A percentile compares a stretch with the other conserved stretches of the same genome.
These are phyloP conservation scores for Malassezia brasiliensis DNA, from an alignment of 1,284 basidiomycete genomes.

Conservation along the genomic window DNA sequence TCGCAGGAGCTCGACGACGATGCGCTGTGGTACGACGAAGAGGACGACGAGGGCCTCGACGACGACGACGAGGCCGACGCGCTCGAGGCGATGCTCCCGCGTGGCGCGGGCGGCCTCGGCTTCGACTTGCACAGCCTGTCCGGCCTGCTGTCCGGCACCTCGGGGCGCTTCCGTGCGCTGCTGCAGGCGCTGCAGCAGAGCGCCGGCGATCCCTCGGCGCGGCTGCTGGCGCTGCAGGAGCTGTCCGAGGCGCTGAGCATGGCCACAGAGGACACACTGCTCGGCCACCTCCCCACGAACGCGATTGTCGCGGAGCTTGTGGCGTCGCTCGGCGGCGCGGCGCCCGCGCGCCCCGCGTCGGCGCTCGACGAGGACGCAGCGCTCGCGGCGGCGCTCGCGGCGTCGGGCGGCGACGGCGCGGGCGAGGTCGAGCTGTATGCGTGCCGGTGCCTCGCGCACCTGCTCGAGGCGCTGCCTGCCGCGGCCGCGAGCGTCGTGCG, in stretches of 20 bases:
- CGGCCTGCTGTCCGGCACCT: conserved; percentile 37
- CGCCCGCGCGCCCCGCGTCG: conserved; percentile 24
- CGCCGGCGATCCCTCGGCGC: conserved; percentile 57
- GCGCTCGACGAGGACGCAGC: conserved; percentile 28
- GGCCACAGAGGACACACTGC: conserved; percentile 91
- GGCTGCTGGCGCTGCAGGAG: conserved; percentile 76
- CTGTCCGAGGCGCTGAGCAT: conserved; percentile 88
- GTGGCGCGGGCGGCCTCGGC: conserved; percentile 47
- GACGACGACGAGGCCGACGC: conserved; percentile 49
- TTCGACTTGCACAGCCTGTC: conserved; percentile 38
- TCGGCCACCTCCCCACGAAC: conserved; percentile 86
- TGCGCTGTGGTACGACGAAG: conserved; percentile 5
- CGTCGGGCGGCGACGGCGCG: conserved; percentile 22
- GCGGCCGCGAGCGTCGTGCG: conserved; percentile 37
- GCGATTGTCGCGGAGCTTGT: conserved; percentile 86
- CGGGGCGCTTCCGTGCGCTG: conserved; percentile 29
- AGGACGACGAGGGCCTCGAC: conserved; percentile 1
- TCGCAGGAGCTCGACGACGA: neutral
- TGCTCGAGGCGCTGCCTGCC: conserved; percentile 48
- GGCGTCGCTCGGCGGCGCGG: conserved; percentile 72
- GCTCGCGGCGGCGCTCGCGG: conserved; percentile 25
- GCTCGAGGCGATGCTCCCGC: conserved; percentile 35
- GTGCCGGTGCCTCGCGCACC: conserved; percentile 47
- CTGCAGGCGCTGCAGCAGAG: conserved; percentile 30
- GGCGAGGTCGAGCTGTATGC: conserved; percentile 40